Evolutionary conservation across 768 basidiomycete genomes (phyloP), one percentile per base, ranked within the genome.

Genomic region (Leccinum disarticulatum): DNA sequence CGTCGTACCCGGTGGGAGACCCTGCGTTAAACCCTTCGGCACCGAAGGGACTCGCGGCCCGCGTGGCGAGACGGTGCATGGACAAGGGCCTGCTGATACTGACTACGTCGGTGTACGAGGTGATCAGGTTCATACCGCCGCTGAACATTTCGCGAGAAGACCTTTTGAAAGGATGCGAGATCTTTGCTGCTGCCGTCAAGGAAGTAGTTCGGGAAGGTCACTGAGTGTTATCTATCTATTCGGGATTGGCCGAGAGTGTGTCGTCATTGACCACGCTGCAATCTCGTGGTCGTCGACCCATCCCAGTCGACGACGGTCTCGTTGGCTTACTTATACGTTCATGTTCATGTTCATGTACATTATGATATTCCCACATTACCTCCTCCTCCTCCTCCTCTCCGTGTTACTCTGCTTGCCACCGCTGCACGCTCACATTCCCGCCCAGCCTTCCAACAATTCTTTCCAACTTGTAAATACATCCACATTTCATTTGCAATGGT

Each of bases 51-150:
- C 77, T 95, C 59, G 88, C 93, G 4, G 77, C 79, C 54, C 81
- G 87, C 30, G 83, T 97, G 9, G 82, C 90, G 61, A 84, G 85
- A 69, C 85, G 83, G 67, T 97, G 95, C 73, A 79, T 93, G 61
- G 90, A 94, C 70, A 88, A 91, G 70, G 93, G 91, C 22, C 75
- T 98, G 78, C 72, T 97, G 52, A 83, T 96, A 43, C 78, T 98
- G 59, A 96, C 95, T 13, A 97, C 95, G 27, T 92, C 90, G 54
- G 81, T 91, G 27, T 95, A 90, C 72, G 90, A 95, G 72, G 88
- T 89, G 14, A 78, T 97, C 59, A 80, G 95, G 68, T 97, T 98
- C 79, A 98, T 98, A 67, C 96, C 96, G 4, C 85, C 96, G 15
- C 74, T 98, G 66, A 95, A 93, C 70, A 83, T 96, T 62, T 83